A percentile compares a stretch with the other conserved stretches of the same genome.
Evolutionary conservation across 2,329 filamentous ascomycete species (phyloP).

Genomic region (Teratosphaeria epicoccoides): DNA sequence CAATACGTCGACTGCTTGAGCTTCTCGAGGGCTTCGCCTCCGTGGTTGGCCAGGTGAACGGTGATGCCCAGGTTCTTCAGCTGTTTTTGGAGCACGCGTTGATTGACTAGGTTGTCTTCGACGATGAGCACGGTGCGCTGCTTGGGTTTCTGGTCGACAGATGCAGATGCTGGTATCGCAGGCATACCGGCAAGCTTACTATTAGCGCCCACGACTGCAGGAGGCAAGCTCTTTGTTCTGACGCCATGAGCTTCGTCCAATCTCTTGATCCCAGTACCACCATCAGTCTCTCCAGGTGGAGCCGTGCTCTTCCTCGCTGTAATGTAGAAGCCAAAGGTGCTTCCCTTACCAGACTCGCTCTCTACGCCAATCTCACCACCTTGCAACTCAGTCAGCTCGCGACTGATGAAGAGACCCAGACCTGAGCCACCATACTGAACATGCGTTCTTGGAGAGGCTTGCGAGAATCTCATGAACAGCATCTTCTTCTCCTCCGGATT

Average conservation of each 20-base stretch:
- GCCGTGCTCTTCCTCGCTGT: slow-evolving; percentile 49
- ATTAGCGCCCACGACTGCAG: not conserved
- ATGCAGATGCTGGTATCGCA: not conserved
- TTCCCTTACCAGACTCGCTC: slow-evolving; percentile 56
- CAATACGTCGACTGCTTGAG: slow-evolving; percentile 35
- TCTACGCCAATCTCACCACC: slow-evolving; percentile 69
- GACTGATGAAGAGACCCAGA: slow-evolving; percentile 67
- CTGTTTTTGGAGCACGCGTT: slow-evolving; percentile 40
- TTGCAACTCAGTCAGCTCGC: slow-evolving; percentile 69
- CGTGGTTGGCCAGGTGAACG: slow-evolving; percentile 39
- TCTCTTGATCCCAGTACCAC: slow-evolving; percentile 5
- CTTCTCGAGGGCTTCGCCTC: slow-evolving; percentile 38
- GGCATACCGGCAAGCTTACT: not conserved
- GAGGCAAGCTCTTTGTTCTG: not conserved
- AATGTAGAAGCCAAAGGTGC: slow-evolving; percentile 68
- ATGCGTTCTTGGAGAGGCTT: slow-evolving; percentile 65
- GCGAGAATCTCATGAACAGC: slow-evolving; percentile 69
- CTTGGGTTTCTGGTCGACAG: slow-evolving; percentile 3
- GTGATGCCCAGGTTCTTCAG: slow-evolving; percentile 38
- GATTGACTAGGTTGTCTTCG: slow-evolving; percentile 36
- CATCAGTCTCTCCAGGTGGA: slow-evolving; percentile 8
- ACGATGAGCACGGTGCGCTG: slow-evolving; percentile 30
- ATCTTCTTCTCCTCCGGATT: slow-evolving; percentile 60
- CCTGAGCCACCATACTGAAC: slow-evolving; percentile 72
- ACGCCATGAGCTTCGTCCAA: not conserved